phyloP scores from a whole-genome alignment of 1,139 yeast genomes.

The Blastobotrys arbuscula region DNA sequence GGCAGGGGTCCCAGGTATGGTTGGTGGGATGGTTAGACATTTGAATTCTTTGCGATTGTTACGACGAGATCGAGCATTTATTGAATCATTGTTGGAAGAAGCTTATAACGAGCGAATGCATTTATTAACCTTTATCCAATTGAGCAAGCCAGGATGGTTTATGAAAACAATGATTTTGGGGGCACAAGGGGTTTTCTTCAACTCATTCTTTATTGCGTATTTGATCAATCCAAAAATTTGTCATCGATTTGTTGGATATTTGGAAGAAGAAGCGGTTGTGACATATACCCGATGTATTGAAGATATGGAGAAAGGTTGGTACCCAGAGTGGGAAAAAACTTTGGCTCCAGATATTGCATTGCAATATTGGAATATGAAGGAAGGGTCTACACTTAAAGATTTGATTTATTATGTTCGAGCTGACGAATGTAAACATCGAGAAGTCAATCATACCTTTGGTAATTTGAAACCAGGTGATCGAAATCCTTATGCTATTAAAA shows the following conservation, averaged over 20 bases:
- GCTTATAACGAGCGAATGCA: slow-evolving; percentile 81
- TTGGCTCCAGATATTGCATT: slow-evolving; percentile 46
- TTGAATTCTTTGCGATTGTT: slow-evolving; percentile 56
- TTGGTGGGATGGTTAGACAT: slow-evolving; percentile 65
- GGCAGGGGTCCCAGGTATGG: slow-evolving; percentile 79
- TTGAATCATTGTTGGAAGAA: slow-evolving; percentile 67
- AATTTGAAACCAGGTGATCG: slow-evolving; percentile 53
- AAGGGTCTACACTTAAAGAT: slow-evolving; percentile 52
- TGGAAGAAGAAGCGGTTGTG: slow-evolving; percentile 73
- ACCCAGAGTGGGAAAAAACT: slow-evolving; percentile 43
- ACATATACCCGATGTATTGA: slow-evolving; percentile 62
- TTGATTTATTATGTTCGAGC: slow-evolving; percentile 53
- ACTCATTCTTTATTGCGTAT: slow-evolving; percentile 58
- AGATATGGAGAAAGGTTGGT: slow-evolving; percentile 47
- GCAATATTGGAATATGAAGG: slow-evolving; percentile 55
- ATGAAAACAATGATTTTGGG: slow-evolving; percentile 51
- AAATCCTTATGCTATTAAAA: slow-evolving; percentile 58
- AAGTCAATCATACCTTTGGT: slow-evolving; percentile 71
- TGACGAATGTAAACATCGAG: slow-evolving; percentile 73
- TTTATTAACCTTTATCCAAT: slow-evolving; percentile 59
- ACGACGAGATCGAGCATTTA: slow-evolving; percentile 69
- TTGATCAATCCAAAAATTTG: slow-evolving; percentile 58
- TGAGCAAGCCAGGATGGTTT: slow-evolving; percentile 59
- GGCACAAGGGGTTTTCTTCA: slow-evolving; percentile 71
- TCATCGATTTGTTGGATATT: slow-evolving; percentile 72